phyloP scores from a whole-genome alignment of 257 asterid species.

The Prunella vulgaris region DNA sequence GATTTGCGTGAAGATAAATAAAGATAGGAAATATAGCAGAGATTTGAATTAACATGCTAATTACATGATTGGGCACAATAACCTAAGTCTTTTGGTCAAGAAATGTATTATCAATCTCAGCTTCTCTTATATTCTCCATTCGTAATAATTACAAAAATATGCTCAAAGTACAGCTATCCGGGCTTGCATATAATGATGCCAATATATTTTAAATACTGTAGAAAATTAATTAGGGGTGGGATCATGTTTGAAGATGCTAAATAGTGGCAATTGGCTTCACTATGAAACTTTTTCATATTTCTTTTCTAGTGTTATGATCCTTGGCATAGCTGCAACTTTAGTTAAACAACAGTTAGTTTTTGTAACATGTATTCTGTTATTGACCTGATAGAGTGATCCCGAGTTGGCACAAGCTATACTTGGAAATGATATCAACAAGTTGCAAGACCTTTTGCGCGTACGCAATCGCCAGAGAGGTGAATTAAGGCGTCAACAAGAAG shows the following conservation, averaged over 20 bases:
- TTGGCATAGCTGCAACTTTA: background rate
- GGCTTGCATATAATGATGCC: conserved; percentile 1
- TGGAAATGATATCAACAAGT: conserved; percentile 77
- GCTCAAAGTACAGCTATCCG: background rate
- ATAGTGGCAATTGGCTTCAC: conserved; percentile 4
- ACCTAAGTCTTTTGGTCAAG: conserved; percentile 12
- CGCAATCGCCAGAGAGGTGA: conserved; percentile 74
- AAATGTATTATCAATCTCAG: background rate
- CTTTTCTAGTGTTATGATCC: conserved; percentile 1
- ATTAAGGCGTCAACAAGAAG: conserved; percentile 72
- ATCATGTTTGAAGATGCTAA: conserved; percentile 6
- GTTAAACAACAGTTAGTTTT: background rate
- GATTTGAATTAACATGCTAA: background rate
- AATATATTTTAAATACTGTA: background rate
- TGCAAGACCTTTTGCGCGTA: conserved; percentile 76
- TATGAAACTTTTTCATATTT: background rate
- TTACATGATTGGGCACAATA: conserved; percentile 1
- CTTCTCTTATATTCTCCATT: background rate
- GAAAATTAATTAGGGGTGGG: background rate
- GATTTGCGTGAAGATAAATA: background rate
- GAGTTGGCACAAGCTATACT: conserved; percentile 92
- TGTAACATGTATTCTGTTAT: conserved; percentile 26
- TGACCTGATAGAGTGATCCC: conserved; percentile 72
- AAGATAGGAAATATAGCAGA: background rate
- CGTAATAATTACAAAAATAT: background rate